phyloP scores from a whole-genome alignment of 139 green algal genomes.

The Limnomonas spitsbergensis region DNA sequence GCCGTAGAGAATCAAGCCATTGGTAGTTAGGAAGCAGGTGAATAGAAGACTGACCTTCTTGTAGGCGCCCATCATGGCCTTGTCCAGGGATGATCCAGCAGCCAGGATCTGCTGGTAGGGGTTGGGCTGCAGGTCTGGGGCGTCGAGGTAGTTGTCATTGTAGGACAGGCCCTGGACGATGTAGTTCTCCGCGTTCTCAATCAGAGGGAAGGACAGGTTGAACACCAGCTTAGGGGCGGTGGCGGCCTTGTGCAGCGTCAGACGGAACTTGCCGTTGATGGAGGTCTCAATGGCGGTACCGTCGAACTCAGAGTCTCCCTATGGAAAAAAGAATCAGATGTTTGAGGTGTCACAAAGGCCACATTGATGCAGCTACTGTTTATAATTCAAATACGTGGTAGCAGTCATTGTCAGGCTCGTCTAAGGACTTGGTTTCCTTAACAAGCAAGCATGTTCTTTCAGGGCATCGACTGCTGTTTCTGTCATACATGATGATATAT shows the following conservation, averaged over 20 bases:
- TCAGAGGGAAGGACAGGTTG: constrained; percentile 52
- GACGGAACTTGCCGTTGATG: constrained; percentile 59
- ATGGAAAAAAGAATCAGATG: no score
- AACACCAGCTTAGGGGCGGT: constrained; percentile 2
- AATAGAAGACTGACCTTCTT: constrained; percentile 3
- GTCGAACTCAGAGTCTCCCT: constrained; percentile 61
- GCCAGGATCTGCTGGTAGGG: constrained; percentile 23
- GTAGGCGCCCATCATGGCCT: constrained; percentile 19
- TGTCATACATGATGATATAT: no score
- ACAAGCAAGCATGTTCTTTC: not conserved
- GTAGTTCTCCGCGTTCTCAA: constrained; percentile 55
- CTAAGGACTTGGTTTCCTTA: not conserved
- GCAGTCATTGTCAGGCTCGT: not conserved
- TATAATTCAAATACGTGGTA: not conserved
- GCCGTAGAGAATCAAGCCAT: no score
- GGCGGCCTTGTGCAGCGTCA: constrained; percentile 61
- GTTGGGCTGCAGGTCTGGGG: constrained; percentile 32
- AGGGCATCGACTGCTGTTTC: not conserved
- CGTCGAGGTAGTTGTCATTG: constrained; percentile 54
- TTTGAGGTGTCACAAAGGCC: no score
- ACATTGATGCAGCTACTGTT: not conserved
- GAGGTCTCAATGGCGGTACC: constrained; percentile 68
- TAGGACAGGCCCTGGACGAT: constrained; percentile 68
- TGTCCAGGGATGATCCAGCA: constrained; percentile 35
- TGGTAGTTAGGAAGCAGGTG: no score